Percentiles rank a stretch among this genome's conserved stretches.
Conservation (phyloP, 2,329 filamentous ascomycete species). For the Diaporthe eres region DNA sequence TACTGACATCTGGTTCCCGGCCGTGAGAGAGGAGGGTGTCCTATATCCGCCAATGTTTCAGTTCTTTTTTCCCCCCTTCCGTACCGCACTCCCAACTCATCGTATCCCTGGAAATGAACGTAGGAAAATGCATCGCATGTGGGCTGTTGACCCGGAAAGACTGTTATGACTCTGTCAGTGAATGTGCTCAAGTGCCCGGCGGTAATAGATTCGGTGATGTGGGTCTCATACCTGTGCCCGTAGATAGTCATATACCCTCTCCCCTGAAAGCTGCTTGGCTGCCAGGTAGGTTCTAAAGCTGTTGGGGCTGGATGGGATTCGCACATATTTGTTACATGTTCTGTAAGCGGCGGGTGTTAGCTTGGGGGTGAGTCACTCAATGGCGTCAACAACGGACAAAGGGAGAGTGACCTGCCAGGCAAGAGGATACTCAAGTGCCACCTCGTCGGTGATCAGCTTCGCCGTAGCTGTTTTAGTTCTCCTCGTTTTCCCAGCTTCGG, state of each 20-base stretch:
- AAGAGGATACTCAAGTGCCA: not conserved
- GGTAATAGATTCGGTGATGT: not conserved
- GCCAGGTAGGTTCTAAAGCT: not conserved
- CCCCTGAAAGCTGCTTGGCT: not conserved
- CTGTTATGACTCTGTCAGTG: not conserved
- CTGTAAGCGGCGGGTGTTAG: not conserved
- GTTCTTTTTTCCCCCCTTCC: not conserved
- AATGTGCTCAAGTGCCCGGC: too few relatives aligned
- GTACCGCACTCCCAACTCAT: not conserved
- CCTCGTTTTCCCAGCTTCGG: not conserved
- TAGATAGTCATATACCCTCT: slow-evolving; percentile 6
- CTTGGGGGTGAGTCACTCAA: not conserved
- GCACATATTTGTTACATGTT: not conserved
- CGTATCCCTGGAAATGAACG: not conserved
- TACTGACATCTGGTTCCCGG: not conserved
- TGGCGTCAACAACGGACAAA: not conserved
- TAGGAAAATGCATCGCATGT: not conserved
- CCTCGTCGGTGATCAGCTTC: not conserved
- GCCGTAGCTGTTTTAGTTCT: not conserved
- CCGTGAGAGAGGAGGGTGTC: not conserved
- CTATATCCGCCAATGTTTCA: not conserved
- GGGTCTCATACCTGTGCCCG: not conserved
- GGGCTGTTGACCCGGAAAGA: not conserved
- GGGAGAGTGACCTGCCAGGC: not conserved
- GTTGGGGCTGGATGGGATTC: not conserved